These are phyloP conservation scores for Chaetoceros tenuissimus DNA, from an alignment of 108 stramenopile genomes.

Conservation along the genomic window DNA sequence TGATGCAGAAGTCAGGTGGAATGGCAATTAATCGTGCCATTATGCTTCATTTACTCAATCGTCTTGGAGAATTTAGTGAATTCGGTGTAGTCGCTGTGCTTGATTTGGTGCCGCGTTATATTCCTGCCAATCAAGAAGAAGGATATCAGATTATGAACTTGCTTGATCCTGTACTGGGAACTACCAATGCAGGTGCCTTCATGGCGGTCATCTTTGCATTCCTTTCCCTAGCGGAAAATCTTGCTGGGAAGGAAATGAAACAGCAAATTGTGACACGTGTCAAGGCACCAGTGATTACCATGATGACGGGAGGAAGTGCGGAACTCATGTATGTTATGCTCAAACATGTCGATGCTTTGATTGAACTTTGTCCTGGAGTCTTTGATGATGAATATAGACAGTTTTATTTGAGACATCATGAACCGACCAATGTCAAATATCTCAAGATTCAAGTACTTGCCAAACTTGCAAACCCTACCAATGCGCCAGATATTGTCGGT, in stretches of 20 bases:
- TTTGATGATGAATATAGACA: slow-evolving; percentile 97
- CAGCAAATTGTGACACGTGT: slow-evolving; percentile 84
- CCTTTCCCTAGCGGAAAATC: slow-evolving; percentile 81
- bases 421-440: slow-evolving; percentile 93
- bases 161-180: slow-evolving; percentile 93
- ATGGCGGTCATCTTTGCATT: slow-evolving; percentile 94
- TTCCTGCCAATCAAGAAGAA: slow-evolving; percentile 87
- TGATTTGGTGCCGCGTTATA: slow-evolving; percentile 90
- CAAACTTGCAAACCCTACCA: slow-evolving; percentile 79
- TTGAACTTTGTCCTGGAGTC: slow-evolving; percentile 85
- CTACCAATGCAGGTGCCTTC: slow-evolving; percentile 89
- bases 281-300: slow-evolving; percentile 94
- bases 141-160: slow-evolving; percentile 99
- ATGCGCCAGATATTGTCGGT: slow-evolving; percentile 88
- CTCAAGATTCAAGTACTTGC: slow-evolving; percentile 89
- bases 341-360: slow-evolving; percentile 89
- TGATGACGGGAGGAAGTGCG: slow-evolving; percentile 75
- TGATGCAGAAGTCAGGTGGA: slow-evolving; percentile 89
- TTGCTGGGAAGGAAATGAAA: slow-evolving; percentile 55
- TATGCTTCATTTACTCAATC: slow-evolving; percentile 92
- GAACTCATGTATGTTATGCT: slow-evolving; percentile 87
- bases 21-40: slow-evolving; percentile 93
- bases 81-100: slow-evolving; percentile 93
- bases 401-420: slow-evolving; percentile 91
- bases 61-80: slow-evolving; percentile 96